Percentiles rank a stretch among this genome's conserved stretches.
Conservation (phyloP, 805 yeast genomes). For the Yarrowia osloensis region DNA sequence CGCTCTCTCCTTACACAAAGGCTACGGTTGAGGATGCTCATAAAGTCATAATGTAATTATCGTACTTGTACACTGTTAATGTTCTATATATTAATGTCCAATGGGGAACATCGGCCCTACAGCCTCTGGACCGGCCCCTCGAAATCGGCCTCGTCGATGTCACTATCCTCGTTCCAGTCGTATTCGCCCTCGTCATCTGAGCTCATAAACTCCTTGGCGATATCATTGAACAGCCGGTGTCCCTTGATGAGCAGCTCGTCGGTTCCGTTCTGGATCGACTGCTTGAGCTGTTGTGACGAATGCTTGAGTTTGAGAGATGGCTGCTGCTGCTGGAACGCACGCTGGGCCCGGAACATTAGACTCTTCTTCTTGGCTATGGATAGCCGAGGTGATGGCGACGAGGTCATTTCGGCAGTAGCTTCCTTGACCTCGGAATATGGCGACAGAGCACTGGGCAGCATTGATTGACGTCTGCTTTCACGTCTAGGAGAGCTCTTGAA, state of each 20-base stretch:
- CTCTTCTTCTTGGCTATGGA: conserved; percentile 30
- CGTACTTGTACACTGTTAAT: neutral
- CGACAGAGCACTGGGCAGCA: conserved; percentile 7
- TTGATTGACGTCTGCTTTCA: conserved; percentile 6
- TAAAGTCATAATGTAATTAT: neutral
- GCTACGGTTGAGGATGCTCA: too few species aligned
- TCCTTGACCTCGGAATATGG: conserved; percentile 14
- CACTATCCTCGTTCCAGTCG: conserved; percentile 25
- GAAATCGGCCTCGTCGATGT: conserved; percentile 27
- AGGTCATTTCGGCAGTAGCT: neutral
- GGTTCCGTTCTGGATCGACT: conserved; percentile 15
- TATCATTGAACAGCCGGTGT: conserved; percentile 7
- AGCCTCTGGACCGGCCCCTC: conserved; percentile 4
- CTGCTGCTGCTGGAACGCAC: conserved; percentile 26
- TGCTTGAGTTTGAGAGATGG: conserved; percentile 13
- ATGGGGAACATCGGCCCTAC: too few species aligned
- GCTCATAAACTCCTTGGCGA: conserved; percentile 28
- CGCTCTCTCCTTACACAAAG: too few species aligned
- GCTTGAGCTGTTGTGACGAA: conserved; percentile 29
- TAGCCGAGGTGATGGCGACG: conserved; percentile 3
- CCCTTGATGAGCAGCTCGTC: conserved; percentile 25
- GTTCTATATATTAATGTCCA: neutral
- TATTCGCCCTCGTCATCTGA: conserved; percentile 20
- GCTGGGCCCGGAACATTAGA: conserved; percentile 24
- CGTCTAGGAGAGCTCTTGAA: neutral